phyloP scores from a whole-genome alignment of 2,329 filamentous ascomycete species.

The Ilyonectria destructans region DNA sequence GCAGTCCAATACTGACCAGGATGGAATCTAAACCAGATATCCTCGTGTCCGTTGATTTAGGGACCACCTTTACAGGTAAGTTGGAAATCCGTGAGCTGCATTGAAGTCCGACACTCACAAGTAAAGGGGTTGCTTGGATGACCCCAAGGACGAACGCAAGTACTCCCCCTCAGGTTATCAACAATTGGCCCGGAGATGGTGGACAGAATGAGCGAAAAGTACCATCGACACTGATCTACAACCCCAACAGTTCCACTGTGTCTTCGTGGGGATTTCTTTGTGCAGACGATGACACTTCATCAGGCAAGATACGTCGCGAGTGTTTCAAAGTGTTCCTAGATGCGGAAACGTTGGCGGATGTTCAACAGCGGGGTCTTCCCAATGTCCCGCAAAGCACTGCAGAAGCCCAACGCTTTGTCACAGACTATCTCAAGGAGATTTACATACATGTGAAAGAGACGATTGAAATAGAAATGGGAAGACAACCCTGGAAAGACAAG shows the following conservation, averaged over 20 bases:
- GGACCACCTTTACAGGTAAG: constrained; percentile 64
- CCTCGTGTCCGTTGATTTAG: constrained; percentile 62
- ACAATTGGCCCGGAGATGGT: constrained; percentile 70
- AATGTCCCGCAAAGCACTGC: constrained; percentile 58
- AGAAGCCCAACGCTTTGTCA: constrained; percentile 64
- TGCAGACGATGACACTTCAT: constrained; percentile 60
- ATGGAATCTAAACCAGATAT: constrained; percentile 55
- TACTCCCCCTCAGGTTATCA: constrained; percentile 62
- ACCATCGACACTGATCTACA: constrained; percentile 67
- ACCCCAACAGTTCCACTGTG: constrained; percentile 54
- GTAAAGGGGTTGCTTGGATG: constrained; percentile 57
- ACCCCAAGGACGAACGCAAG: constrained; percentile 57
- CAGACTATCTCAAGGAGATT: constrained; percentile 65
- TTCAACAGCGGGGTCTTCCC: constrained; percentile 61
- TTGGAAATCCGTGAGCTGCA: neutral
- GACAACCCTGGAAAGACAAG: constrained; percentile 60
- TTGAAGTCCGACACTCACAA: constrained; percentile 1
- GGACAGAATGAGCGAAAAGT: constrained; percentile 71
- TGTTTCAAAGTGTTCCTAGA: constrained; percentile 73
- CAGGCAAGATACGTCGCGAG: constrained; percentile 58
- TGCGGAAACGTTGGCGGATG: constrained; percentile 59
- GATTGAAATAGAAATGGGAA: constrained; percentile 59
- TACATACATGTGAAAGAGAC: constrained; percentile 66
- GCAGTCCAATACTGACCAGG: constrained; percentile 29
- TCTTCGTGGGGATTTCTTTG: constrained; percentile 71